Conservation (phyloP, 129 eudicot genomes). For the Flaveria bidentis region DNA sequence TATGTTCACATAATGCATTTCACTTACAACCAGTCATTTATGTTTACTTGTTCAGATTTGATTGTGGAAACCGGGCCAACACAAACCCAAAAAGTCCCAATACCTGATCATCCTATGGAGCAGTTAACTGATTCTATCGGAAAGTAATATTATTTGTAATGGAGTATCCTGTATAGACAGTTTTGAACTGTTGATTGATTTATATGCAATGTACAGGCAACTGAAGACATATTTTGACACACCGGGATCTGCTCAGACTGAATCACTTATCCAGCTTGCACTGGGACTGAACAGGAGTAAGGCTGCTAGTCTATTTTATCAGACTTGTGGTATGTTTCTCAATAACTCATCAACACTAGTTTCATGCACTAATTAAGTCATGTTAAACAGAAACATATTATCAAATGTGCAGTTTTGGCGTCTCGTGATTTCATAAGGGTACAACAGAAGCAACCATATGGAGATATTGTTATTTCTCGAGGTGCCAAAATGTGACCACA, state of each 20-base stretch:
- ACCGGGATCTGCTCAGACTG: constrained; percentile 60
- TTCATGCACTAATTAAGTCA: constrained; percentile 15
- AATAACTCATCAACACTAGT: background rate
- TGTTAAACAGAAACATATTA: constrained; percentile 20
- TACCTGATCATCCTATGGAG: constrained; percentile 50
- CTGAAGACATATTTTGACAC: constrained; percentile 80
- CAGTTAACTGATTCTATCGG: constrained; percentile 61
- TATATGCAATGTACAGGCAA: constrained; percentile 53
- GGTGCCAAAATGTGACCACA: constrained; percentile 71
- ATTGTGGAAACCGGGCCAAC: constrained; percentile 25
- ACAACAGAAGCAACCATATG: constrained; percentile 64
- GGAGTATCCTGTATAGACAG: background rate
- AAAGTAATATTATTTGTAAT: constrained; percentile 35
- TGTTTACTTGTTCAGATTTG: constrained; percentile 47
- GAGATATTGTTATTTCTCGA: constrained; percentile 68
- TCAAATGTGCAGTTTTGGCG: constrained; percentile 71
- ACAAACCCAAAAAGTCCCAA: constrained; percentile 58
- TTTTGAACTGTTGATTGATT: constrained; percentile 34
- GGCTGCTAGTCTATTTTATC: constrained; percentile 87
- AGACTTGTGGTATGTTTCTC: constrained; percentile 65
- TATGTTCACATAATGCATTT: background rate
- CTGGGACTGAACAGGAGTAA: constrained; percentile 67
- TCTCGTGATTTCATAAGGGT: constrained; percentile 59
- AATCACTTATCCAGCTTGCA: constrained; percentile 77
- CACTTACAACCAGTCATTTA: background rate